phyloP scores from a whole-genome alignment of 768 basidiomycete genomes.

The Cubamyces lactineus region DNA sequence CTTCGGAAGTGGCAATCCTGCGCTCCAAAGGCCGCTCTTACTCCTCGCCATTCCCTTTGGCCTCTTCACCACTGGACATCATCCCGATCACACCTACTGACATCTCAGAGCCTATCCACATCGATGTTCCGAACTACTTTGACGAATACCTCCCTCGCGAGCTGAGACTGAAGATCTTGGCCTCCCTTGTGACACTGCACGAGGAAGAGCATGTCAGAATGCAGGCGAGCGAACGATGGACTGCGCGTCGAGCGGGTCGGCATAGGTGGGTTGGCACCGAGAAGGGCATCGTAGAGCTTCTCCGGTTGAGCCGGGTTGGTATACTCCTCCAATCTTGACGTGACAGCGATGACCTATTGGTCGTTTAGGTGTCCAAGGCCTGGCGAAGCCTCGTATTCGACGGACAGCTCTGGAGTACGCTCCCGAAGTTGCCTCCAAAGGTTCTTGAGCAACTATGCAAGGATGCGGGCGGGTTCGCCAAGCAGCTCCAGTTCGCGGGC shows the following conservation, averaged over 20 bases:
- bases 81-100: conserved; percentile 54
- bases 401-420: conserved; percentile 80
- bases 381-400: conserved; percentile 82
- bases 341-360: conserved; percentile 1
- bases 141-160: conserved; percentile 75
- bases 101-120: conserved; percentile 53
- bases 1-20: conserved; percentile 31
- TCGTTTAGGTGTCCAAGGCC: conserved; percentile 66
- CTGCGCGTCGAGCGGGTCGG: conserved; percentile 59
- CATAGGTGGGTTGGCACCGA: conserved; percentile 78
- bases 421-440: conserved; percentile 56
- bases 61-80: conserved; percentile 56
- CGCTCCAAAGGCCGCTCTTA: conserved; percentile 62
- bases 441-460: conserved; percentile 57
- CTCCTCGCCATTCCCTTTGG: conserved; percentile 63
- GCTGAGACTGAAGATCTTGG: conserved; percentile 63
- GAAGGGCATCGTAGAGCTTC: conserved; percentile 74
- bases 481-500: conserved; percentile 63
- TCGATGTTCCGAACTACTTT: conserved; percentile 58
- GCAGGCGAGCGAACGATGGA: conserved; percentile 57
- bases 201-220: conserved; percentile 57
- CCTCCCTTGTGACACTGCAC: conserved; percentile 56
- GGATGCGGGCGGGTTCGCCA: conserved; percentile 66
- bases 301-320: conserved; percentile 79
- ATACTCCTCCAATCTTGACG: conserved; percentile 11